A percentile compares a stretch with the other conserved stretches of the same genome.
phyloP scores from a whole-genome alignment of 345 rosid species.

The Brassica carinata region DNA sequence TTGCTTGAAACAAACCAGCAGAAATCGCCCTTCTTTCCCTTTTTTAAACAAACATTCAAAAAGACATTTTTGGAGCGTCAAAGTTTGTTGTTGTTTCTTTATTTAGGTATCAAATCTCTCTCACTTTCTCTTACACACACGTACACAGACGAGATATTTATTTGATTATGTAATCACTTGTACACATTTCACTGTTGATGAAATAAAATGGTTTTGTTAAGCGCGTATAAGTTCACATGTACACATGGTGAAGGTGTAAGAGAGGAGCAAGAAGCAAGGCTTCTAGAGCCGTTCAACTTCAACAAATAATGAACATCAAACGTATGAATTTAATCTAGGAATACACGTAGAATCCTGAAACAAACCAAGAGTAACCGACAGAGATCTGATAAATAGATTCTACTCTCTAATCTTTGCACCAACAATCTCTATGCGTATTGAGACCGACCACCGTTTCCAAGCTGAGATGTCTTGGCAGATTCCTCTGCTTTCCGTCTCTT shows the following conservation, averaged over 20 bases:
- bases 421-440: slow-evolving; percentile 15
- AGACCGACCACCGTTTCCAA: slow-evolving; percentile 11
- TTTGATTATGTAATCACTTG: slow-evolving; percentile 30
- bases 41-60: slow-evolving; percentile 4
- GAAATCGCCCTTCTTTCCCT: slow-evolving; percentile 28
- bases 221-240: slow-evolving; percentile 16
- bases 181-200: slow-evolving; percentile 30
- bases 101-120: slow-evolving; percentile 40
- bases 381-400: slow-evolving; percentile 3
- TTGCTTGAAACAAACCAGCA: slow-evolving; percentile 17
- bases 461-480: slow-evolving; percentile 24
- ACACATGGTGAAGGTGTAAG: slow-evolving; percentile 19
- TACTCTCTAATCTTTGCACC: slow-evolving; percentile 12
- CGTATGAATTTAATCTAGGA: neutral
- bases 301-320: slow-evolving; percentile 14
- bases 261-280: neutral
- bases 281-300: slow-evolving; percentile 3
- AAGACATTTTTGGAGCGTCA: slow-evolving; percentile 40
- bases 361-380: neutral
- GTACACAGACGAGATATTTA: slow-evolving; percentile 4
- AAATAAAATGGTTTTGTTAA: slow-evolving; percentile 30
- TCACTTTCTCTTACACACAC: slow-evolving; percentile 40
- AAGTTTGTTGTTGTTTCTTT: slow-evolving; percentile 28
- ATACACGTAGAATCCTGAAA: neutral
- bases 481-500: slow-evolving; percentile 35